Percentiles rank a stretch among this genome's conserved stretches.
These are phyloP conservation scores for Phytophthora sp. DNA, from an alignment of 352 stramenopile species.

Conservation along the genomic window DNA sequence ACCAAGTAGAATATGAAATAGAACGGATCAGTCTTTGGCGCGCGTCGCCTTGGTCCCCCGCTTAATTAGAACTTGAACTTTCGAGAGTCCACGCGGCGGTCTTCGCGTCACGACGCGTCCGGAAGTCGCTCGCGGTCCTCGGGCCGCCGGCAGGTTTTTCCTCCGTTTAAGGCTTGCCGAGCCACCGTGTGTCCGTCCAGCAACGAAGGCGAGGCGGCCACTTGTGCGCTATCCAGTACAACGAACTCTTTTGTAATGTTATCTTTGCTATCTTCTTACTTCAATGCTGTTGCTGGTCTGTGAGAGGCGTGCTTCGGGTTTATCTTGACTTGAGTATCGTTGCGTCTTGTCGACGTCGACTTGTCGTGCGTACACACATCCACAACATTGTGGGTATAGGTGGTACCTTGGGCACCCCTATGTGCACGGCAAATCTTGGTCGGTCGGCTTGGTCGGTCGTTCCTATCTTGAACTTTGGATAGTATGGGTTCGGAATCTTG, in stretches of 20 bases:
- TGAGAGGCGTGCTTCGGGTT: too few relatives aligned
- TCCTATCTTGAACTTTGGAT: not conserved
- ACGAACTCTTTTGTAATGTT: too few relatives aligned
- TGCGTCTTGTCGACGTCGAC: too few relatives aligned
- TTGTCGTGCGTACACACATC: not conserved
- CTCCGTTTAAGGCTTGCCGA: too few relatives aligned
- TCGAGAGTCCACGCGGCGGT: not conserved
- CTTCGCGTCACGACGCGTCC: not conserved
- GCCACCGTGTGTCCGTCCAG: too few relatives aligned
- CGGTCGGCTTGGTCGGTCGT: not conserved
- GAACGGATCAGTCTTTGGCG: not conserved
- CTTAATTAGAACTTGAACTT: not conserved
- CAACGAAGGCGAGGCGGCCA: too few relatives aligned
- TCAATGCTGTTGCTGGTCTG: too few relatives aligned
- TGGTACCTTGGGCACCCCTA: not conserved
- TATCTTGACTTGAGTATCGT: not conserved
- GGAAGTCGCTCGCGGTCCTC: not conserved
- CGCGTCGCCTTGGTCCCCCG: not conserved
- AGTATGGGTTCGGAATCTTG: not conserved
- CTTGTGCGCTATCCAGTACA: too few relatives aligned
- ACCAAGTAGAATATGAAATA: not conserved
- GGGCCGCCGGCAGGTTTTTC: not conserved
- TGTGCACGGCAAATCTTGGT: not conserved
- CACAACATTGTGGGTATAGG: not conserved
- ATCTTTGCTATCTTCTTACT: too few relatives aligned